A percentile compares a stretch with the other conserved stretches of the same genome.
Conservation (phyloP, 345 rosid genomes). For the Trapa incisa region DNA sequence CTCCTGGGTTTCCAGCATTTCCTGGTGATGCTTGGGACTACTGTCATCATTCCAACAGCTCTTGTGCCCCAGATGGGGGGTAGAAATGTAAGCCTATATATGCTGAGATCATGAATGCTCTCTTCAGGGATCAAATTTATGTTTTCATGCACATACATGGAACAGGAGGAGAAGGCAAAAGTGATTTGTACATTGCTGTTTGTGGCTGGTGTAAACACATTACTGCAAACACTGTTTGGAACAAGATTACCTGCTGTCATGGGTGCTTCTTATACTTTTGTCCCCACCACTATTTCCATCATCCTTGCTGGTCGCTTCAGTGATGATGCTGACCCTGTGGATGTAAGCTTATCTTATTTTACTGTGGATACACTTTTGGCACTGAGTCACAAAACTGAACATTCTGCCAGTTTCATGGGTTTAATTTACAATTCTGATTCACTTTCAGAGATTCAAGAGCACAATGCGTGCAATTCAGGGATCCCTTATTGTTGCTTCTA, state of each 20-base stretch:
- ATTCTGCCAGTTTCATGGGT: neutral
- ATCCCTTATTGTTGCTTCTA: conserved; percentile 81
- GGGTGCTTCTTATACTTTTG: conserved; percentile 85
- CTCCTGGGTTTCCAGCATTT: conserved; percentile 96
- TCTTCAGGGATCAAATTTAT: neutral
- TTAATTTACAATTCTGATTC: conserved; percentile 9
- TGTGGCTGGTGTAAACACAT: conserved; percentile 93
- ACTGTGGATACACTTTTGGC: neutral
- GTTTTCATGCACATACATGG: neutral
- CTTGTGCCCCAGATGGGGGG: conserved; percentile 99
- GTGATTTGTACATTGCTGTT: conserved; percentile 89
- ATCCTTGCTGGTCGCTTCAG: conserved; percentile 82
- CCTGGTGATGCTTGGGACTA: conserved; percentile 92
- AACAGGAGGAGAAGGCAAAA: conserved; percentile 84
- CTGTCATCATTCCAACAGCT: conserved; percentile 77
- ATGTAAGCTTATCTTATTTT: conserved; percentile 28
- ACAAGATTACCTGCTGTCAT: conserved; percentile 88
- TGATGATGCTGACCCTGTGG: conserved; percentile 41
- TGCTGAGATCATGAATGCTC: neutral
- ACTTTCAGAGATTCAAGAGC: conserved; percentile 55
- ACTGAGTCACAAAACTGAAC: neutral
- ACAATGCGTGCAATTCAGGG: conserved; percentile 95
- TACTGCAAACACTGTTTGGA: conserved; percentile 72
- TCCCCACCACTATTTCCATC: conserved; percentile 83
- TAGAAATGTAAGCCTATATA: conserved; percentile 57